Evolutionary conservation across 176 grass and related monocot species (phyloP).

Genomic region (Bromus sterilis): DNA sequence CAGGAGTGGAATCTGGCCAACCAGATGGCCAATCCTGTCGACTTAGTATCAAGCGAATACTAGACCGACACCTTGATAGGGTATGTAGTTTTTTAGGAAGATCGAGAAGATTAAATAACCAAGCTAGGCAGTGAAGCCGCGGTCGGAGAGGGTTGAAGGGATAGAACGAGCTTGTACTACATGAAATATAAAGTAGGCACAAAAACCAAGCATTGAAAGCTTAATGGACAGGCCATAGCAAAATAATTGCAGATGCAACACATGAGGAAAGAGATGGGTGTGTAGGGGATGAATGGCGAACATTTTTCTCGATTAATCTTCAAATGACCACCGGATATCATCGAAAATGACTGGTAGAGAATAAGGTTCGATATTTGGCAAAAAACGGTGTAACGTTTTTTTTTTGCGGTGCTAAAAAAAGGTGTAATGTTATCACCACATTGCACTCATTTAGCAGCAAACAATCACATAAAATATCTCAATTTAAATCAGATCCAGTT

Average conservation of each 20-base stretch:
- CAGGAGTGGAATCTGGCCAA: not conserved
- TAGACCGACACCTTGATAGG: not conserved
- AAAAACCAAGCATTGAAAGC: not conserved
- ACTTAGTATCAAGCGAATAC: not conserved
- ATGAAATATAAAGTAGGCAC: not conserved
- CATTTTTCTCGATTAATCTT: not conserved
- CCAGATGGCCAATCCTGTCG: not conserved
- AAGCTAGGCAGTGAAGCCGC: not conserved
- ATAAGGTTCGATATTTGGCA: too few species aligned
- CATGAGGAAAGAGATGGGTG: not conserved
- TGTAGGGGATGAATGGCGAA: not conserved
- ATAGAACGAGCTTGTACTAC: not conserved
- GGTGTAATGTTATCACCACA: too few species aligned
- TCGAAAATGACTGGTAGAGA: not conserved
- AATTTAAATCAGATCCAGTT: not conserved
- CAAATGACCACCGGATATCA: not conserved
- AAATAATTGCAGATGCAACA: not conserved
- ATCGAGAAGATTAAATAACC: not conserved
- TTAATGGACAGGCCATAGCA: not conserved
- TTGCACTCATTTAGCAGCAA: not conserved
- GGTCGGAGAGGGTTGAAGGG: not conserved
- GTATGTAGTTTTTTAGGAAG: not conserved
- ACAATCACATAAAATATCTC: not conserved
- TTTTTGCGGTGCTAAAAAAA: too few species aligned
- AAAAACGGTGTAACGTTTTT: too few species aligned